phyloP scores from a whole-genome alignment of 2,329 filamentous ascomycete species.

The Clarireedia hainanense region DNA sequence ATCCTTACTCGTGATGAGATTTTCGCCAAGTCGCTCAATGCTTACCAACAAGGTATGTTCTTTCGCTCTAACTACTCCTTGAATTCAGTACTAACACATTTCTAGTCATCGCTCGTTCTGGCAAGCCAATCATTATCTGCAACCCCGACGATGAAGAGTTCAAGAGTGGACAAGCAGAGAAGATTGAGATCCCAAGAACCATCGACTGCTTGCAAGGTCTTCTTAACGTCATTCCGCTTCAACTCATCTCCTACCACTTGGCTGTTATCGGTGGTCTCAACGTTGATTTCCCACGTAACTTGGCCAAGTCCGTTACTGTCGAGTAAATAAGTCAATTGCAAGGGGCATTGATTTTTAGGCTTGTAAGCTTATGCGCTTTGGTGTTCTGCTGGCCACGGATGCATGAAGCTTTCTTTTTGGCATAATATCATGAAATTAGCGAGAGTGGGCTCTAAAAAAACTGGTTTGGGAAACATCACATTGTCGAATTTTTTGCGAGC shows the following conservation, averaged over 20 bases:
- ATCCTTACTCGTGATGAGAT: constrained; percentile 93
- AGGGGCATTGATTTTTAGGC: not conserved
- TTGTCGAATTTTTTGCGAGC: not conserved
- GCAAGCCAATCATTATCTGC: constrained; percentile 98
- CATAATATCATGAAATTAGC: not conserved
- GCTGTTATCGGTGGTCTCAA: constrained; percentile 93
- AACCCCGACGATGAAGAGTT: constrained; percentile 88
- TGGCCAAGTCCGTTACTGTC: constrained; percentile 98
- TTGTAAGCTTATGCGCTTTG: constrained; percentile 15
- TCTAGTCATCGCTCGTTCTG: constrained; percentile 84
- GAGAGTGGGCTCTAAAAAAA: not conserved
- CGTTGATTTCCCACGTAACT: constrained; percentile 96
- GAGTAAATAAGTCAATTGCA: constrained; percentile 52
- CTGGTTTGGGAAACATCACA: not conserved
- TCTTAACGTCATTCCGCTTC: constrained; percentile 93
- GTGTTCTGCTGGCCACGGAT: not conserved
- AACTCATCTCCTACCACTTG: constrained; percentile 98
- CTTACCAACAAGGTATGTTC: constrained; percentile 83
- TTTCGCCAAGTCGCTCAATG: constrained; percentile 98
- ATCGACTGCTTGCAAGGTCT: constrained; percentile 94
- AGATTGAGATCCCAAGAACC: constrained; percentile 94
- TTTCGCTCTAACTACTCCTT: not conserved
- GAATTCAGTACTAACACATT: constrained; percentile 24
- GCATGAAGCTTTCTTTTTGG: not conserved
- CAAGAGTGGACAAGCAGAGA: constrained; percentile 78